Conservation (phyloP, 2,329 filamentous ascomycete species). For the Metarhizium anisopliae region DNA sequence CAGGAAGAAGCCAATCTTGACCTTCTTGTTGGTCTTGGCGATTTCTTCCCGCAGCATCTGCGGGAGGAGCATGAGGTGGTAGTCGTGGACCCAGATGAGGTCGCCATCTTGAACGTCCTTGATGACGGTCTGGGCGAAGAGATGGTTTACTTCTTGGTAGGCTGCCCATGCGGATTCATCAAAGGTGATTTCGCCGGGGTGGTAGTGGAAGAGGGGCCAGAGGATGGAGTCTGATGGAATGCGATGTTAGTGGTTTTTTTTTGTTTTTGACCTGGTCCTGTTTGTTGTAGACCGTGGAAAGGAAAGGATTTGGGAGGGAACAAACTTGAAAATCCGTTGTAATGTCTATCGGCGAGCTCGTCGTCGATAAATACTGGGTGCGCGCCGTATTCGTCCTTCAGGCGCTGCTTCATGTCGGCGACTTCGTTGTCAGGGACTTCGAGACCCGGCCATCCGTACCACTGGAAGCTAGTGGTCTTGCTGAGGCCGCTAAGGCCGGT, state of each 20-base stretch:
- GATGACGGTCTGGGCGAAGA: constrained; percentile 83
- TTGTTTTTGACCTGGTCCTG: too few species aligned
- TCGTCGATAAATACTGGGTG: constrained; percentile 90
- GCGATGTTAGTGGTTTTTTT: too few species aligned
- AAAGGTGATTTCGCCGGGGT: constrained; percentile 96
- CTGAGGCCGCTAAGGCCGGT: constrained; percentile 85
- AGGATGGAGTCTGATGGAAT: constrained; percentile 71
- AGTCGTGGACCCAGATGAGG: constrained; percentile 96
- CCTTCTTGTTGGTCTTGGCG: constrained; percentile 70
- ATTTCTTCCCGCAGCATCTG: constrained; percentile 92
- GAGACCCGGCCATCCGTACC: constrained; percentile 96
- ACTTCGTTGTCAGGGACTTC: constrained; percentile 84
- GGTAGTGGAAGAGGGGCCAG: constrained; percentile 98
- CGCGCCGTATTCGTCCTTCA: constrained; percentile 82
- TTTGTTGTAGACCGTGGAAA: too few species aligned
- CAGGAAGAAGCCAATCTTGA: constrained; percentile 97
- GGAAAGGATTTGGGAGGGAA: constrained; percentile 1
- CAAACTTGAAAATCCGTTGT: constrained; percentile 96
- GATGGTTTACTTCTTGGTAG: constrained; percentile 84
- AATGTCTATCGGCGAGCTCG: constrained; percentile 87
- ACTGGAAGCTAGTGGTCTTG: constrained; percentile 91
- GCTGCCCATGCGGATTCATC: constrained; percentile 91
- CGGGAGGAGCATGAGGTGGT: constrained; percentile 94
- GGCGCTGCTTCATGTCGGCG: constrained; percentile 60
- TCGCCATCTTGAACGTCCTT: constrained; percentile 88